Base-by-base conservation (phyloP, 345 rosid genomes). In the Pistacia vera region DNA sequence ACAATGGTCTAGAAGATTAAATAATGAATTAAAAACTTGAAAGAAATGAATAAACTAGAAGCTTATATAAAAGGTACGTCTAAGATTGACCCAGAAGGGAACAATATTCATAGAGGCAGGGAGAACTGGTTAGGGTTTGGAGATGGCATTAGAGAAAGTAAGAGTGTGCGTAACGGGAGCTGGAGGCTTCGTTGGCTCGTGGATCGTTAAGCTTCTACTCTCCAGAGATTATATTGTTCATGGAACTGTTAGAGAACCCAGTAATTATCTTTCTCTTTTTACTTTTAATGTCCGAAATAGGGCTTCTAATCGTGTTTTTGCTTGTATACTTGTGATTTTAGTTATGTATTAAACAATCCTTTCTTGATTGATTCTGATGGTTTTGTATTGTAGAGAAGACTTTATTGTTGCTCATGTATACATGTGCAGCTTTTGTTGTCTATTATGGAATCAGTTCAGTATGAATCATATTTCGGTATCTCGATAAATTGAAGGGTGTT, bases 91-190 rank as follows among this genome's bases (percentile, higher is more conserved):
- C 7, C 41, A 4, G 7, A 38, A 38, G 41, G 41, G 7, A 38
- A 38, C 41, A 38, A 38, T 38, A 2, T 38, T 38, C 6, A 38
- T 38, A 38, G 41, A 38, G 41, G 41, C 33, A 30, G 33, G 2
- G 33, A 30, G 33, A 30, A 30, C 33, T 2, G 33, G 33, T 30
- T 30, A 30, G 33, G 25, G 25, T 25, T 25, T 25, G 44, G 8
- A 51, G 16, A 11, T 78, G 86, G 79, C 81, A 28, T 55, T 62
- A 30, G 80, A 65, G 61, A 84, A 72, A 80, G 87, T 73, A 63
- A 81, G 46, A 48, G 86, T 91, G 18, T 90, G 98, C 41, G 91
- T 90, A 4, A 93, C 88, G 2, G 98, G 98, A 18, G 97, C 92
- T 1, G 93, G 93, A 66, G 97, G 97, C 2, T 87, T 79, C 78